These are phyloP conservation scores for Brettanomyces nanus DNA, from an alignment of 805 yeast species.

Conservation along the genomic window DNA sequence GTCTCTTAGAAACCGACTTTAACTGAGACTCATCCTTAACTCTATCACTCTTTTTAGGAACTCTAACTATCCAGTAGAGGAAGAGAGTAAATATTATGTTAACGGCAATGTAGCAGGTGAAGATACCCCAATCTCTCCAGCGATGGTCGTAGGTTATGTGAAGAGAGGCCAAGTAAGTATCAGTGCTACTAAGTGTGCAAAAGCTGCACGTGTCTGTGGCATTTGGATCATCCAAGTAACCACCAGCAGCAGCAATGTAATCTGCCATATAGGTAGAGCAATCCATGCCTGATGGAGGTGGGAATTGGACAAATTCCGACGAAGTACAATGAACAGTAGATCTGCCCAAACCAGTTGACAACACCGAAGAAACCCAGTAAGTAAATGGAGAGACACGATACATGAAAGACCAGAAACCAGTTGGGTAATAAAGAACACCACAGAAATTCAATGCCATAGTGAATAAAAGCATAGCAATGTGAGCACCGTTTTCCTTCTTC, in stretches of 20 bases:
- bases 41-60: slow-evolving; percentile 50
- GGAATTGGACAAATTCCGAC: slow-evolving; percentile 39
- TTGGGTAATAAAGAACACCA: slow-evolving; percentile 62
- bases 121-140: slow-evolving; percentile 60
- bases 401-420: slow-evolving; percentile 75
- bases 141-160: slow-evolving; percentile 37
- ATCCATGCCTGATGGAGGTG: slow-evolving; percentile 46
- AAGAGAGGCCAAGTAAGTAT: slow-evolving; percentile 44
- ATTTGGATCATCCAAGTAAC: slow-evolving; percentile 34
- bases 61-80: slow-evolving; percentile 57
- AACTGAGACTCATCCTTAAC: slow-evolving; percentile 20
- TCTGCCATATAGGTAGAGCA: slow-evolving; percentile 47
- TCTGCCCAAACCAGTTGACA: slow-evolving; percentile 49
- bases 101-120: slow-evolving; percentile 39
- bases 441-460: slow-evolving; percentile 63
- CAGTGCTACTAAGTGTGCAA: slow-evolving; percentile 52
- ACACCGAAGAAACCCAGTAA: slow-evolving; percentile 49
- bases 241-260: slow-evolving; percentile 33
- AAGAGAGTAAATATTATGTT: slow-evolving; percentile 27
- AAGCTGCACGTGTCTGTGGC: slow-evolving; percentile 49
- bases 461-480: slow-evolving; percentile 46
- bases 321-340: slow-evolving; percentile 37
- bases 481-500: slow-evolving; percentile 55
- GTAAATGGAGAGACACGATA: slow-evolving; percentile 67
- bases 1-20: slow-evolving; percentile 12